Percentiles rank a stretch among this genome's conserved stretches.
Evolutionary conservation across 805 yeast genomes (phyloP).

Genomic region (Kluyveromyces nonfermentans): DNA sequence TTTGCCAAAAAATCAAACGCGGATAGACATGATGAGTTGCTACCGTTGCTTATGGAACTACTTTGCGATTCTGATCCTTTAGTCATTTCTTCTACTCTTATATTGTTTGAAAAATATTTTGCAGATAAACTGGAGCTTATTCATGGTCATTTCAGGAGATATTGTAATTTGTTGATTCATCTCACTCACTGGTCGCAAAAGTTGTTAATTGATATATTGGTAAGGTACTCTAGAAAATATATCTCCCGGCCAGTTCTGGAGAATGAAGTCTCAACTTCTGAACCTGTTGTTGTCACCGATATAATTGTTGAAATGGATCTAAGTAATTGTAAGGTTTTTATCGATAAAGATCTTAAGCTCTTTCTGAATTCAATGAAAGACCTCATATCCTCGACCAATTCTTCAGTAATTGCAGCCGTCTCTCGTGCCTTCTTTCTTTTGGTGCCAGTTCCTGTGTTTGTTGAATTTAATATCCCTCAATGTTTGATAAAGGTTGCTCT

Average conservation of each 20-base stretch:
- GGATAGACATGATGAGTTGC: constrained; percentile 35
- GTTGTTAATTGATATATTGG: constrained; percentile 48
- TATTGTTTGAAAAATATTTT: constrained; percentile 43
- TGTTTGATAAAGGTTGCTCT: constrained; percentile 31
- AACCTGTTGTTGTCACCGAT: constrained; percentile 21
- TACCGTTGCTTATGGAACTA: constrained; percentile 40
- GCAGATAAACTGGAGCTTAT: constrained; percentile 53
- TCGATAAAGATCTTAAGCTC: constrained; percentile 48
- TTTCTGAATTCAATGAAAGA: constrained; percentile 41
- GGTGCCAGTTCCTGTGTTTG: constrained; percentile 47
- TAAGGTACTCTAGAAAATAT: constrained; percentile 55
- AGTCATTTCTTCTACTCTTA: constrained; percentile 65
- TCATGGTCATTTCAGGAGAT: constrained; percentile 60
- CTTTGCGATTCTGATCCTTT: constrained; percentile 54
- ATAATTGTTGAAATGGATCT: constrained; percentile 37
- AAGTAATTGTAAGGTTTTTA: constrained; percentile 33
- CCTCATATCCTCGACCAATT: constrained; percentile 43
- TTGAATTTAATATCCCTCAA: constrained; percentile 39
- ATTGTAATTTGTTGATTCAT: constrained; percentile 37
- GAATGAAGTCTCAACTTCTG: constrained; percentile 24
- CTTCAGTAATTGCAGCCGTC: constrained; percentile 52
- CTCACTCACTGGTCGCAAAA: constrained; percentile 72
- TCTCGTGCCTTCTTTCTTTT: constrained; percentile 47
- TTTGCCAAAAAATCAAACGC: constrained; percentile 34
- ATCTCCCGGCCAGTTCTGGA: constrained; percentile 41